Base-by-base conservation (phyloP, 768 basidiomycete genomes). In the Hirschioporus abietinus region DNA sequence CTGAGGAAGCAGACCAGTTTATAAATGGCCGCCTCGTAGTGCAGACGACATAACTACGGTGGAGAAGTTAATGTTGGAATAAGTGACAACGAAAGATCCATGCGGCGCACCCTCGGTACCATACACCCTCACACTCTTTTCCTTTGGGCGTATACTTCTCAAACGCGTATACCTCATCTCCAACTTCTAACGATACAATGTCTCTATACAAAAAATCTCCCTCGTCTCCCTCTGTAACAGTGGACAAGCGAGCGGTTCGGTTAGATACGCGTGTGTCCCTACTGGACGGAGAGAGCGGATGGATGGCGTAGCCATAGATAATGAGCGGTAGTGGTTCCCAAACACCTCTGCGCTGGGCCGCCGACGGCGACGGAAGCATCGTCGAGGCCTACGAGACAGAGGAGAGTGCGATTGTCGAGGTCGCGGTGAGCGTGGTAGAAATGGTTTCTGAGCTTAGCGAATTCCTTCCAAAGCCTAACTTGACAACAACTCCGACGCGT, bases 141-240 rank as follows among this genome's bases (percentile, higher is more conserved):
- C 80, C 83, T 63, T 81, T 81, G 12, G 90, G 89, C 0, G 83
- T 88, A 76, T 95, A 96, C 74, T 89, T 89, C 79, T 99, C 96
- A 73, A 98, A 98, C 20, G 95, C 95, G 78, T 98, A 98, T 35
- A 99, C 88, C 74, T 98, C 96, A 76, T 97, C 96, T 61, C 96
- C 96, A 30, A 98, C 91, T 71, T 97, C 95, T 66, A 99, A 84
- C 7, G 89, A 84, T 35, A 94, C 93, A 25, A 93, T 88, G 68
- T 93, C 91, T 65, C 86, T 82, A 78, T 89, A 83, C 0, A 86
- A 82, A 57, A 83, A 80, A 42, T 87, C 82, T 58, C 90, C 90
- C 64, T 88, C 89, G 1, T 83, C 81, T 24, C 69, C 76, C 70
- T 88, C 86, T 23, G 88, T 89, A 68, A 86, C 86, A 24, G 84